Evolutionary conservation across 495 filamentous ascomycete genomes (phyloP).

Genomic region (Penicillium diatomitis): DNA sequence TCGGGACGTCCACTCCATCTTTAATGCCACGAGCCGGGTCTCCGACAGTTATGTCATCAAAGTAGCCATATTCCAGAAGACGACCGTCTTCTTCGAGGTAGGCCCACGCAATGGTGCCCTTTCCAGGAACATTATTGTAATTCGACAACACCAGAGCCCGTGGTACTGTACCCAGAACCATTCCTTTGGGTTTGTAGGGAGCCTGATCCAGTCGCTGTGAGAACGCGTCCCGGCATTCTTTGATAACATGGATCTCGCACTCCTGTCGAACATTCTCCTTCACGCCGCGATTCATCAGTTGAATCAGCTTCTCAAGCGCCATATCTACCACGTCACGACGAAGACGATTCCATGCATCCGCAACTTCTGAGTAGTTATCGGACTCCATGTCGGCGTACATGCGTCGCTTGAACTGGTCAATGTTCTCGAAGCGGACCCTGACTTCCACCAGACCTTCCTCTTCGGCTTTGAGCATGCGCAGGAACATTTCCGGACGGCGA

Average conservation of each 20-base stretch:
- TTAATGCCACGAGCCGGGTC: slow-evolving; percentile 56
- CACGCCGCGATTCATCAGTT: slow-evolving; percentile 75
- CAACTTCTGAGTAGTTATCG: slow-evolving; percentile 89
- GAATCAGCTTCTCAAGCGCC: slow-evolving; percentile 73
- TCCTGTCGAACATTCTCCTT: slow-evolving; percentile 87
- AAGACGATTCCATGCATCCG: slow-evolving; percentile 88
- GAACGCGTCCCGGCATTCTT: slow-evolving; percentile 74
- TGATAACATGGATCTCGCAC: slow-evolving; percentile 82
- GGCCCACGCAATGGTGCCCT: slow-evolving; percentile 79
- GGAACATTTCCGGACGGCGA: slow-evolving; percentile 72
- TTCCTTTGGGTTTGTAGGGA: slow-evolving; percentile 90
- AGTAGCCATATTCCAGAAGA: slow-evolving; percentile 79
- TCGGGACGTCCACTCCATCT: slow-evolving; percentile 51
- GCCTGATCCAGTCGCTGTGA: slow-evolving; percentile 86
- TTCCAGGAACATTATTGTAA: slow-evolving; percentile 59
- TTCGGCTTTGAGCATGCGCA: slow-evolving; percentile 95
- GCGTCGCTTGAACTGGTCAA: slow-evolving; percentile 59
- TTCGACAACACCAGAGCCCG: slow-evolving; percentile 80
- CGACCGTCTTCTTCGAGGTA: slow-evolving; percentile 90
- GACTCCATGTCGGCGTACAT: slow-evolving; percentile 78
- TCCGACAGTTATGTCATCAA: slow-evolving; percentile 61
- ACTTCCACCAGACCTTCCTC: slow-evolving; percentile 86
- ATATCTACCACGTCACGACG: slow-evolving; percentile 74
- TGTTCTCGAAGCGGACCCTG: slow-evolving; percentile 62
- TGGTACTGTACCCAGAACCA: slow-evolving; percentile 78